A percentile compares a stretch with the other conserved stretches of the same genome.
These are phyloP conservation scores for Auriscalpium vulgare DNA, from an alignment of 768 basidiomycete genomes.

Conservation along the genomic window DNA sequence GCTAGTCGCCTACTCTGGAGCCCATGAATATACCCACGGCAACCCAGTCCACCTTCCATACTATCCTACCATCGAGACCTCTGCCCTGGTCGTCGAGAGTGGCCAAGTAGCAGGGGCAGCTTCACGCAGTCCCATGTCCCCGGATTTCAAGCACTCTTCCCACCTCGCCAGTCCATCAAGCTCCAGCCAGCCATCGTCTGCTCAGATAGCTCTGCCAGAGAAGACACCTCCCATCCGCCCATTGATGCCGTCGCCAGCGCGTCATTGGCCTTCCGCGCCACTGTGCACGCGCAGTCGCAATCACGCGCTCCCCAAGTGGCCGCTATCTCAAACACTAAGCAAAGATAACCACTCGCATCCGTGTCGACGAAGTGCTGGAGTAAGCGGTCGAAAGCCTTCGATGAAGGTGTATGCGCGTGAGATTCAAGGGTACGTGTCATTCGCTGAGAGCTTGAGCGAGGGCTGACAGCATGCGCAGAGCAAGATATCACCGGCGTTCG, in stretches of 20 bases:
- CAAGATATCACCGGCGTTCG: slow-evolving; percentile 99
- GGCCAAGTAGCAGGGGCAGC: too few species aligned
- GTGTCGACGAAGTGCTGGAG: slow-evolving; percentile 78
- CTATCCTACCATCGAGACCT: background rate
- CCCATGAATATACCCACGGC: slow-evolving; percentile 22
- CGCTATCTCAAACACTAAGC: background rate
- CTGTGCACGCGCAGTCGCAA: background rate
- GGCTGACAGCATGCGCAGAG: slow-evolving; percentile 38
- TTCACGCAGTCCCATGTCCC: slow-evolving; percentile 17
- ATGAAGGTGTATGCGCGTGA: slow-evolving; percentile 68
- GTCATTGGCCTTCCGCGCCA: background rate
- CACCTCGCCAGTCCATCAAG: background rate
- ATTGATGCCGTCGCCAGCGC: too few species aligned
- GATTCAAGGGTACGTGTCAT: slow-evolving; percentile 60
- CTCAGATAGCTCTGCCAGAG: background rate
- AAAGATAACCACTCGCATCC: slow-evolving; percentile 28
- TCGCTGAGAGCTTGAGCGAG: background rate
- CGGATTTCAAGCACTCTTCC: slow-evolving; percentile 13
- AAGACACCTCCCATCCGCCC: too few species aligned
- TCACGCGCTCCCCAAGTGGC: too few species aligned
- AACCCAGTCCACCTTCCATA: slow-evolving; percentile 20
- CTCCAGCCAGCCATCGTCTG: background rate
- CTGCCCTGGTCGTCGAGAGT: slow-evolving; percentile 1
- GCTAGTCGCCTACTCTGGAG: slow-evolving; percentile 14
- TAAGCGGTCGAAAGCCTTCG: slow-evolving; percentile 86